Conservation (phyloP, 1,284 basidiomycete species). For the Ustilago lituana region DNA sequence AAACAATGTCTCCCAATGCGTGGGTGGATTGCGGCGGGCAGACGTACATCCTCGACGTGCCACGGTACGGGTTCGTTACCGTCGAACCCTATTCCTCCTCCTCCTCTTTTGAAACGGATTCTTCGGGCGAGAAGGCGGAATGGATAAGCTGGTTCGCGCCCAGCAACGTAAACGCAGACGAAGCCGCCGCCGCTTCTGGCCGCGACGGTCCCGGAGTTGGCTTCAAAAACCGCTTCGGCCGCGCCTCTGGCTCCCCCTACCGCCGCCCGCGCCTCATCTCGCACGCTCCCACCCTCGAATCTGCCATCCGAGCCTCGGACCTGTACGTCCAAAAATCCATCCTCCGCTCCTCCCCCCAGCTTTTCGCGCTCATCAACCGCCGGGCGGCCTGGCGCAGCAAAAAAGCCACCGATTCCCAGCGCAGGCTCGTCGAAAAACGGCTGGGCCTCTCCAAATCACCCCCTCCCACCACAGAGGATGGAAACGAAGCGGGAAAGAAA, state of each 20-base stretch:
- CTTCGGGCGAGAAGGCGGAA: conserved; percentile 42
- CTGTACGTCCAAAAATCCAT: conserved; percentile 74
- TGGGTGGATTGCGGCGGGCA: conserved; percentile 86
- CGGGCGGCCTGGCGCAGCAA: conserved; percentile 77
- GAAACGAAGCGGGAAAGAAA: conserved; percentile 12
- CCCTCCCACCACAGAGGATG: neutral
- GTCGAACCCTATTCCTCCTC: conserved; percentile 71
- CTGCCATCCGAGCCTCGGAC: conserved; percentile 77
- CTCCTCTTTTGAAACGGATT: conserved; percentile 14
- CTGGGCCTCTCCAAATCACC: conserved; percentile 62
- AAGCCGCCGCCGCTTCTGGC: conserved; percentile 36
- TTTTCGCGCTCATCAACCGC: conserved; percentile 39
- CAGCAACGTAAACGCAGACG: conserved; percentile 39
- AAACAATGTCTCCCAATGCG: conserved; percentile 72
- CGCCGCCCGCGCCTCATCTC: conserved; percentile 41
- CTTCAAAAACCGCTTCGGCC: too few relatives aligned
- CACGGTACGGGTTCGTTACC: conserved; percentile 78
- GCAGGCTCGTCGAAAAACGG: conserved; percentile 74
- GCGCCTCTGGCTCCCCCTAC: too few relatives aligned
- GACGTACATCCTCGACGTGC: conserved; percentile 80
- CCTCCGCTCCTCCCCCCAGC: conserved; percentile 67
- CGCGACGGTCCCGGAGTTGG: too few relatives aligned
- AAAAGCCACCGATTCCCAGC: conserved; percentile 77
- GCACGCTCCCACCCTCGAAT: conserved; percentile 55
- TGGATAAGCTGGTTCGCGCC: conserved; percentile 41